A percentile compares a stretch with the other conserved stretches of the same genome.
phyloP scores from a whole-genome alignment of 1,284 basidiomycete species.

The Cronartium ribicola region DNA sequence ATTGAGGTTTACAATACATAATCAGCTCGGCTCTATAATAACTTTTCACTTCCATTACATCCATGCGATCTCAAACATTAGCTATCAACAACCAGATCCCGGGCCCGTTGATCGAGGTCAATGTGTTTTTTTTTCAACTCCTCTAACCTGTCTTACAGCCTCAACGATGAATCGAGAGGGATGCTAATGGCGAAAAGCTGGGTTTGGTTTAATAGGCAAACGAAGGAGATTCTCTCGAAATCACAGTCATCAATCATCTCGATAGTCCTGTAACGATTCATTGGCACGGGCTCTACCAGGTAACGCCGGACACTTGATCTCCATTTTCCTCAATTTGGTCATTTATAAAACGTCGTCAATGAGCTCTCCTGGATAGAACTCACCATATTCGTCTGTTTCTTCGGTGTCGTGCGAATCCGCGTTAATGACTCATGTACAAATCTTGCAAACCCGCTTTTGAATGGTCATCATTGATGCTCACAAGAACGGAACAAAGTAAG shows the following conservation, averaged over 20 bases:
- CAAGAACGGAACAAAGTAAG: slow-evolving; percentile 6
- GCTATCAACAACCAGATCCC: slow-evolving; percentile 57
- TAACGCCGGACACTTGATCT: slow-evolving; percentile 49
- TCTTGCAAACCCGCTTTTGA: neutral
- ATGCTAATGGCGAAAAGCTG: neutral
- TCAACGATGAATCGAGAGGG: neutral
- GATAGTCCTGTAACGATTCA: slow-evolving; percentile 54
- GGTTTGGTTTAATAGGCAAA: slow-evolving; percentile 18
- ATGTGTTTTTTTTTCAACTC: slow-evolving; percentile 43
- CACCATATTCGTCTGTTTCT: neutral
- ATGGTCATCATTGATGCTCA: neutral
- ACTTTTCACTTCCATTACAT: too few species aligned
- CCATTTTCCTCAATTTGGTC: neutral
- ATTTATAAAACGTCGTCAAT: neutral
- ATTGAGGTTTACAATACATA: too few species aligned
- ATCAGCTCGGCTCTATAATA: too few species aligned
- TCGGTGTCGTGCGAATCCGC: neutral
- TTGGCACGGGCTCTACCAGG: slow-evolving; percentile 55
- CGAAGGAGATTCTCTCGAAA: slow-evolving; percentile 53
- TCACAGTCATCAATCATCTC: slow-evolving; percentile 55
- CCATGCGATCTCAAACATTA: too few species aligned
- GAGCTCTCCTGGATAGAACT: neutral
- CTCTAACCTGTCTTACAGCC: neutral
- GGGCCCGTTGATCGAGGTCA: slow-evolving; percentile 58
- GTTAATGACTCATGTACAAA: too few species aligned